Conservation (phyloP, 2,329 filamentous ascomycete species). For the Hysterium pulicare region DNA sequence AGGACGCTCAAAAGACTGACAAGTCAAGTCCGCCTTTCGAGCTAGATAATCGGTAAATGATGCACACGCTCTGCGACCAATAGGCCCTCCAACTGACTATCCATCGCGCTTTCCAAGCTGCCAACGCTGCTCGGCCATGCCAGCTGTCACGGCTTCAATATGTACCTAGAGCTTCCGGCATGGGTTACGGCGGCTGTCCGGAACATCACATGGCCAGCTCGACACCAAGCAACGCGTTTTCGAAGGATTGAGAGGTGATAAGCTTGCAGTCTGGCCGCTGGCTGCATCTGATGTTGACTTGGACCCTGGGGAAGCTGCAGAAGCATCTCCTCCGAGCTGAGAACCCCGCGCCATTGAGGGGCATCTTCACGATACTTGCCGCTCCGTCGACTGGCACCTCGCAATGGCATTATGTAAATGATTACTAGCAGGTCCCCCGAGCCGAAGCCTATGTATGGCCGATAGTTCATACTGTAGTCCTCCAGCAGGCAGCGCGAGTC, state of each 20-base stretch:
- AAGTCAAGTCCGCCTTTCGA: too few relatives aligned
- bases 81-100: not conserved
- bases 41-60: constrained; percentile 18
- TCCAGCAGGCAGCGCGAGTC: not conserved
- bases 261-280: not conserved
- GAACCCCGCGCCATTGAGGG: too few relatives aligned
- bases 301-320: not conserved
- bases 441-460: too few relatives aligned
- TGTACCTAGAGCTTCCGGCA: not conserved
- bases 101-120: not conserved
- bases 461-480: too few relatives aligned
- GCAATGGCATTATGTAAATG: too few relatives aligned
- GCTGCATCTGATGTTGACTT: not conserved
- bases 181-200: too few relatives aligned
- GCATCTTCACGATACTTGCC: too few relatives aligned
- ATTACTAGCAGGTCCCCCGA: too few relatives aligned
- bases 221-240: too few relatives aligned
- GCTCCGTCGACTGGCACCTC: too few relatives aligned
- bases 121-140: not conserved
- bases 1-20: too few relatives aligned
- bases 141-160: not conserved
- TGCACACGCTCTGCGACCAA: not conserved
- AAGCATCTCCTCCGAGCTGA: too few relatives aligned
- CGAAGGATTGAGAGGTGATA: not conserved
- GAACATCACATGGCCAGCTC: not conserved